Base-by-base conservation (phyloP, 2,329 filamentous ascomycete genomes). In the Pseudogymnoascus sp. region DNA sequence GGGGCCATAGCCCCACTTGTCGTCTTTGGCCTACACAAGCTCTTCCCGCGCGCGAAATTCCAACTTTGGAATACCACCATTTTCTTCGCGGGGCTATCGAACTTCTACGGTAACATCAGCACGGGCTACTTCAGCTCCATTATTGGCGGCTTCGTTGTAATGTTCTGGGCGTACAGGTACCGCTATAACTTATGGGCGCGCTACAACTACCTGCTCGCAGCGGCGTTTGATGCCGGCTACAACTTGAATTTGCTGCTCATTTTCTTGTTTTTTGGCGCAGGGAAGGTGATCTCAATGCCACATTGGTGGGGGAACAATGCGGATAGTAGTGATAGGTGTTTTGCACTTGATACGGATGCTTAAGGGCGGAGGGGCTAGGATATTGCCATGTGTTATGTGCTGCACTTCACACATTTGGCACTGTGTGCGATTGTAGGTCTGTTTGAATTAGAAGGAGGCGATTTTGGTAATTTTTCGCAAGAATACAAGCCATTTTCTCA, bases 251-350 rank as follows among this genome's bases (percentile, higher is more conserved):
- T 85, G 77, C 66, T 86, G 63, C 72, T 85, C 15, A 79, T 84
- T n/a, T 86, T 85, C 69, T 68, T 85, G 62, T 81, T 79, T 63
- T 84, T 85, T 65, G 80, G 81, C 1, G 78, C 79, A 5, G 82
- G 77, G 0, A 84, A 81, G 73, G 75, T 82, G 33, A 72, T 84
- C 6, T 74, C 71, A 13, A 85, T 85, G 83, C 82, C 82, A n/a
- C 69, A 82, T 63, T 86, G 84, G 84, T 86, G 83, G 82, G 83
- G 83, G 0, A 86, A 86, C 66, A 79, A 84, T 65, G 76, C 71
- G 29, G 72, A 76, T 15, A 81, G 74, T 60, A 79, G 80, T 44
- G 83, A 86, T 71, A 75, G 83, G 60, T 86, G 83, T 68, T 86
- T 85, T 75, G 80, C 81, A 2, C 64, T 83, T 61, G 70, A 73